These are phyloP conservation scores for Pelargonium nanum DNA, from an alignment of 345 rosid species.

Conservation along the genomic window DNA sequence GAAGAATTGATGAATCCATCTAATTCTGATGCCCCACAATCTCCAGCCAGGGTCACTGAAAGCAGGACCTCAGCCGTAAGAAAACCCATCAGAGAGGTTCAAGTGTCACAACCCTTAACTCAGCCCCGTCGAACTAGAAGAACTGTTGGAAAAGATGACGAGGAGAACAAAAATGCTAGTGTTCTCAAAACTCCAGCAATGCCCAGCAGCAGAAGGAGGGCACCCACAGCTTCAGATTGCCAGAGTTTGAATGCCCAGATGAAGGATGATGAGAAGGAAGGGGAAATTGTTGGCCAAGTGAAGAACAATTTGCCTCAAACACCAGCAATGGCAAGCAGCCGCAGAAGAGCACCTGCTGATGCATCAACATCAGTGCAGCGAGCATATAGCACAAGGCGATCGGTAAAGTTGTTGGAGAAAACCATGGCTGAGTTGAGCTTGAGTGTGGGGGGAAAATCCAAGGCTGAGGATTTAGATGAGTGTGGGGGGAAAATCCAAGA, in stretches of 20 bases:
- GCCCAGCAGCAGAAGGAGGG: slow-evolving; percentile 27
- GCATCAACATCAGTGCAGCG: slow-evolving; percentile 24
- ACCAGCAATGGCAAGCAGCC: slow-evolving; percentile 13
- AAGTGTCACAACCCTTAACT: slow-evolving; percentile 26
- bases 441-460: slow-evolving; percentile 22
- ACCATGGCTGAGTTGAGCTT: slow-evolving; percentile 42
- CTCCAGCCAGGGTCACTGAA: slow-evolving; percentile 34
- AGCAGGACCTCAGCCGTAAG: slow-evolving; percentile 44
- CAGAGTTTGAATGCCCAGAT: neutral
- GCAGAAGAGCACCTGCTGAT: slow-evolving; percentile 7
- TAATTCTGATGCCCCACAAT: slow-evolving; percentile 17
- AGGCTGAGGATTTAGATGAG: slow-evolving; percentile 19
- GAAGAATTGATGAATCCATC: slow-evolving; percentile 47
- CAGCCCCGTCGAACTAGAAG: slow-evolving; percentile 34
- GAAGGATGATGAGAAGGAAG: slow-evolving; percentile 7
- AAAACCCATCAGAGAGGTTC: slow-evolving; percentile 29
- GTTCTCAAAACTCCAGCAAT: slow-evolving; percentile 24
- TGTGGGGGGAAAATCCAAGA: slow-evolving; percentile 2
- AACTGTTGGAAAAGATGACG: slow-evolving; percentile 27
- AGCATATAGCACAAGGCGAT: slow-evolving; percentile 54
- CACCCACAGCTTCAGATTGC: slow-evolving; percentile 21
- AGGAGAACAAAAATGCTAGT: slow-evolving; percentile 27
- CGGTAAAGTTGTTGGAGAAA: slow-evolving; percentile 60
- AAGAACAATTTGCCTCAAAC: slow-evolving; percentile 11
- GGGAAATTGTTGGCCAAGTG: slow-evolving; percentile 5